Conservation (phyloP, 805 yeast species). For the Ogataea trehalophila region DNA sequence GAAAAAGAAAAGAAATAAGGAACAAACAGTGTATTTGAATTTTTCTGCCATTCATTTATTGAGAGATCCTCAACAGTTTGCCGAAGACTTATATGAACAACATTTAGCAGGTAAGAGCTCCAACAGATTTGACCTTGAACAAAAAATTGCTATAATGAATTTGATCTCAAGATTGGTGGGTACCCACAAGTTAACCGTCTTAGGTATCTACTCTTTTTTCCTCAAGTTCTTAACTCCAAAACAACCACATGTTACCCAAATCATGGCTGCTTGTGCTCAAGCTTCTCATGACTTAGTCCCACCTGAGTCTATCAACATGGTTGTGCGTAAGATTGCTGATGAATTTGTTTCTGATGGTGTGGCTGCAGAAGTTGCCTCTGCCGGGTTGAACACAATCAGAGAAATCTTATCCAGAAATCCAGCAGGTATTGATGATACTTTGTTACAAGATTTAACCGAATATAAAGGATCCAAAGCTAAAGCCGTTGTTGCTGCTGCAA, state of each 20-base stretch:
- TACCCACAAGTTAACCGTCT: conserved; percentile 84
- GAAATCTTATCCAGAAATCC: conserved; percentile 94
- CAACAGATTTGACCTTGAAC: conserved; percentile 76
- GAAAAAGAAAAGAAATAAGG: conserved; percentile 55
- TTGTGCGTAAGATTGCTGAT: conserved; percentile 90
- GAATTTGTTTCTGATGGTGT: conserved; percentile 99
- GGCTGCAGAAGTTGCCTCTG: conserved; percentile 95
- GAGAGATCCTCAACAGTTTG: conserved; percentile 97
- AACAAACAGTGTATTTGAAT: conserved; percentile 67
- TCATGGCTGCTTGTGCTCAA: conserved; percentile 96
- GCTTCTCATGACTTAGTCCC: conserved; percentile 96
- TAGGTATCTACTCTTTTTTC: conserved; percentile 86
- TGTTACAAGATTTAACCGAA: conserved; percentile 83
- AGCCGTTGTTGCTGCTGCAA: conserved; percentile 92
- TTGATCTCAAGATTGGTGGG: conserved; percentile 86
- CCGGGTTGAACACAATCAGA: conserved; percentile 92
- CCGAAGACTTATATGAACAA: conserved; percentile 70
- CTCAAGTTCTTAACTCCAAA: conserved; percentile 90
- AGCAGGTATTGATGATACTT: conserved; percentile 81
- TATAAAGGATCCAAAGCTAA: conserved; percentile 93
- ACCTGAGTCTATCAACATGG: conserved; percentile 78
- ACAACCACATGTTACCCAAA: conserved; percentile 89
- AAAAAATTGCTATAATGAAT: conserved; percentile 83
- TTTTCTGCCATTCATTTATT: conserved; percentile 92
- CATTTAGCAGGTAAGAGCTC: conserved; percentile 68